Conservation (phyloP, 2,329 filamentous ascomycete genomes). For the Penicillium sp. region DNA sequence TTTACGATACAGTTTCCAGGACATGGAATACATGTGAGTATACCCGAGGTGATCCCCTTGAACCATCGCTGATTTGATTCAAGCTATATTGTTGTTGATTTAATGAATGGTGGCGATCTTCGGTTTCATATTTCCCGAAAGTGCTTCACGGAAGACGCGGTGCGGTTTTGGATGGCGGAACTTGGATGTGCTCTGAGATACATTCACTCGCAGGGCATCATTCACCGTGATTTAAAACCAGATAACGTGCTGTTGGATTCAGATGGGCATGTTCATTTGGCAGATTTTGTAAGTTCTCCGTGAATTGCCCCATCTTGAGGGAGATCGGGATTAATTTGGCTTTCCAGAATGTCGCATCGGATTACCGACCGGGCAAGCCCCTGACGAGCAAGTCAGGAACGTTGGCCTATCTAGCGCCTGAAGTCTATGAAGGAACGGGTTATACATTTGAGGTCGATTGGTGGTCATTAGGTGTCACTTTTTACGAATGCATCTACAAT, state of each 20-base stretch:
- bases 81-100: slow-evolving; percentile 87
- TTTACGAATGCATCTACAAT: slow-evolving; percentile 99
- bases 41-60: not conserved
- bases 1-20: slow-evolving; percentile 96
- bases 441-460: slow-evolving; percentile 91
- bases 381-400: slow-evolving; percentile 96
- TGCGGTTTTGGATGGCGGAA: slow-evolving; percentile 95
- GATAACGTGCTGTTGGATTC: slow-evolving; percentile 86
- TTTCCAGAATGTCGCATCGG: slow-evolving; percentile 85
- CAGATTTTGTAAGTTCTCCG: slow-evolving; percentile 74
- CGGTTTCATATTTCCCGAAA: slow-evolving; percentile 97
- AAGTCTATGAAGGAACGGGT: slow-evolving; percentile 86
- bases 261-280: slow-evolving; percentile 92
- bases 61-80: slow-evolving; percentile 23
- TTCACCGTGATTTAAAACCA: slow-evolving; percentile 87
- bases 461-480: slow-evolving; percentile 98
- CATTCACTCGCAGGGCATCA: slow-evolving; percentile 79
- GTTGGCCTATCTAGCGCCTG: slow-evolving; percentile 88
- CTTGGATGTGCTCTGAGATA: slow-evolving; percentile 87
- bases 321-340: slow-evolving; percentile 8
- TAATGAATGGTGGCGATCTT: slow-evolving; percentile 96
- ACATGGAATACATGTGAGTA: slow-evolving; percentile 93
- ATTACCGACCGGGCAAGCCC: slow-evolving; percentile 75
- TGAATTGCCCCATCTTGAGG: not conserved
- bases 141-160: slow-evolving; percentile 94